These are phyloP conservation scores for Hypoxylon cercidicola DNA, from an alignment of 495 filamentous ascomycete genomes.

Conservation along the genomic window DNA sequence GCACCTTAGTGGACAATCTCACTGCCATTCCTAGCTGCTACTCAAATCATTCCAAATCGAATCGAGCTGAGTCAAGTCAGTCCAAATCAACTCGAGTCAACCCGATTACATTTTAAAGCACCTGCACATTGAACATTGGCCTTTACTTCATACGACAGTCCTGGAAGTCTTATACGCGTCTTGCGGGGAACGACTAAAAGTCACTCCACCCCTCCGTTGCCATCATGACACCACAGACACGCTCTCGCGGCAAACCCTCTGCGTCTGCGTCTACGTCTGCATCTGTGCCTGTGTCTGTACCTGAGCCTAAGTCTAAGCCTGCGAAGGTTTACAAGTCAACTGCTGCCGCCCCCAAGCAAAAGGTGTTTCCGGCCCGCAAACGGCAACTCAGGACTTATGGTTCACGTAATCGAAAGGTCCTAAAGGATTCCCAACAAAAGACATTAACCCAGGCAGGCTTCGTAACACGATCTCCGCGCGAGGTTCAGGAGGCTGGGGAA, in stretches of 20 bases:
- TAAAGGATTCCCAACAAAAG: slow-evolving; percentile 48
- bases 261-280: background rate
- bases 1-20: background rate
- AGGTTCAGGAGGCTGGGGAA: too few relatives aligned
- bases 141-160: background rate
- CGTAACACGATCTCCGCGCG: slow-evolving; percentile 34
- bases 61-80: background rate
- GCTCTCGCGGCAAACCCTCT: slow-evolving; percentile 36
- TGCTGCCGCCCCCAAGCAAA: slow-evolving; percentile 53
- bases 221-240: slow-evolving; percentile 50
- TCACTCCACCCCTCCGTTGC: background rate
- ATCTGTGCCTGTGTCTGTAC: too few relatives aligned
- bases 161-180: background rate
- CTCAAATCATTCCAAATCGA: background rate
- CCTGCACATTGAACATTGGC: background rate
- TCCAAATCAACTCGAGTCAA: background rate
- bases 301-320: too few relatives aligned
- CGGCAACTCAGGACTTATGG: slow-evolving; percentile 54
- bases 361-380: slow-evolving; percentile 50
- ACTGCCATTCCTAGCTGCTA: background rate
- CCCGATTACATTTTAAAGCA: background rate
- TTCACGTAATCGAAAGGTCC: slow-evolving; percentile 41
- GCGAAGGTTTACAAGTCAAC: slow-evolving; percentile 48
- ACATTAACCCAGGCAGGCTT: slow-evolving; percentile 64
- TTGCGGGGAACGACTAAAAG: background rate